These are phyloP conservation scores for Silybum marianum DNA, from an alignment of 129 eudicot genomes.

Conservation along the genomic window DNA sequence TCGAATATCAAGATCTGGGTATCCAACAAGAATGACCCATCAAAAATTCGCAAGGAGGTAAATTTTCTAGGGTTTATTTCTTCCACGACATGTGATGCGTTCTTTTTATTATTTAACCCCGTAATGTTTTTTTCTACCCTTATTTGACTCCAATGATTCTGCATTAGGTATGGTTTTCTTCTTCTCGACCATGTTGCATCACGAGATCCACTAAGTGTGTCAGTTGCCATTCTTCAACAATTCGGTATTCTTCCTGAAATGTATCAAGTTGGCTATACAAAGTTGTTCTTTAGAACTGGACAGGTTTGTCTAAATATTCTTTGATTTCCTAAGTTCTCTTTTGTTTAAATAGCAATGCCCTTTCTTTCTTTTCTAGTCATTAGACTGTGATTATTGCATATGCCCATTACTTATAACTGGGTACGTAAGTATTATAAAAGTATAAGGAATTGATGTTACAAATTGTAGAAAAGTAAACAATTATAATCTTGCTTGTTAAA, in stretches of 20 bases:
- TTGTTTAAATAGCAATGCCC: background rate
- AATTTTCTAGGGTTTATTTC: background rate
- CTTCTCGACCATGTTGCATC: conserved; percentile 68
- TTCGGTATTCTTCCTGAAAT: conserved; percentile 78
- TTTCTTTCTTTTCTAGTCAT: too few species aligned
- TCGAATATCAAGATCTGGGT: conserved; percentile 87
- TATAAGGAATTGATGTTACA: too few species aligned
- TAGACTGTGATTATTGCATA: too few species aligned
- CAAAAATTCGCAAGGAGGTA: conserved; percentile 88
- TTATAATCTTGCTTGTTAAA: too few species aligned
- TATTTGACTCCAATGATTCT: conserved; percentile 16
- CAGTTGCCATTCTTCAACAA: conserved; percentile 83
- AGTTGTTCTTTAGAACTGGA: conserved; percentile 83
- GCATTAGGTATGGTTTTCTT: conserved; percentile 79
- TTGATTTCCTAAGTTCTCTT: background rate
- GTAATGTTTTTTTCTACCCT: background rate
- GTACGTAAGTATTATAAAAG: too few species aligned
- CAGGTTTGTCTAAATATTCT: conserved; percentile 56
- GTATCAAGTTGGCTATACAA: conserved; percentile 96
- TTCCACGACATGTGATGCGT: background rate
- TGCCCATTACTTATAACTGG: too few species aligned
- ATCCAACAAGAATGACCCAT: conserved; percentile 82
- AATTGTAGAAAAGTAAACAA: too few species aligned
- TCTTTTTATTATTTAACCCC: background rate
- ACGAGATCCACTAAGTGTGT: conserved; percentile 76